Evolutionary conservation across 345 rosid genomes (phyloP), one percentile per base, ranked within the genome.

Genomic region (Cardamine chenopodiifolia): DNA sequence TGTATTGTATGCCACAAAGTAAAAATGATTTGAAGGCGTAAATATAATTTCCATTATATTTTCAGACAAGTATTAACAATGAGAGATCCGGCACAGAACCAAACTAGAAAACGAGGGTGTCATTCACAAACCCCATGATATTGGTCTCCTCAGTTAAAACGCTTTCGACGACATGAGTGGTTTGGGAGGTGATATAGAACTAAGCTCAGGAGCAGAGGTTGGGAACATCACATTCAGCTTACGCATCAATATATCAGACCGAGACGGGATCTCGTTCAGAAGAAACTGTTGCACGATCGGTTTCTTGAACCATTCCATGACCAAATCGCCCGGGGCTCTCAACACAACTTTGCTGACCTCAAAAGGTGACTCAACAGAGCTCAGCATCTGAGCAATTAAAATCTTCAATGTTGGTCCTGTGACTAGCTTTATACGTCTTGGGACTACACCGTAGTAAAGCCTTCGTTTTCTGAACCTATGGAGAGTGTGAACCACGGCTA

Each of bases 271-370:
- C 75, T 96, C 99, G 26, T 96, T 92, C 61, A 96, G 70, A 49
- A 92, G 96, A 81, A 95, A 95, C 79, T 95, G 98, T 71, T 95
- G 98, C 50, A 95, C 99, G 5, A 95, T 89, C 13, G 98, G 97
- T 68, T 95, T 95, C 86, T 92, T 90, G 73, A 89, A 95, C 99
- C 99, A 95, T 67, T 87, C 98, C 97, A 95, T 90, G 5, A 95
- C 88, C 62, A 84, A 79, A 56, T 90, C 97, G 10, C 99, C 99
- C 0, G 98, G 92, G 19, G 97, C 98, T 49, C 97, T 85, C 73
- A 90, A 71, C 71, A 95, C 98, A 35, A 92, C 97, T 82, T 92
- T 92, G 67, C 98, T 90, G 2, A 88, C 99, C 79, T 95, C 99
- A 68, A 95, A 95, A 25, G 97, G 97, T 6, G 94, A 92, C 80